These are phyloP conservation scores for Fusarium nygamai DNA, from an alignment of 2,329 filamentous ascomycete species.

Conservation along the genomic window DNA sequence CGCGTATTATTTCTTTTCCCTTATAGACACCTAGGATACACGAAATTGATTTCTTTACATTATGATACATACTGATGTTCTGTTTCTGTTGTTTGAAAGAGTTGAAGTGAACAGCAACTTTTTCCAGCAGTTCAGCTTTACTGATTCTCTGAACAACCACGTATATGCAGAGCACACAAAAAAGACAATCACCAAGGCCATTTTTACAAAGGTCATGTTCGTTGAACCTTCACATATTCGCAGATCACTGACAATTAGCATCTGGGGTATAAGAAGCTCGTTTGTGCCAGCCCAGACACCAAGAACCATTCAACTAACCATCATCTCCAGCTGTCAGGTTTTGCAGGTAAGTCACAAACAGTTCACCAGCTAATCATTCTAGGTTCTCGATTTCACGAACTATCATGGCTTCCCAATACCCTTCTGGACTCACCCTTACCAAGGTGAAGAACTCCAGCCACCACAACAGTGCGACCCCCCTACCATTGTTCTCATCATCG, in stretches of 20 bases:
- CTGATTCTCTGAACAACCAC: background rate
- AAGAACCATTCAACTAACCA: background rate
- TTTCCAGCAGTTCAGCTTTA: background rate
- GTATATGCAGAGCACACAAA: background rate
- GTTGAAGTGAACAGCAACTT: background rate
- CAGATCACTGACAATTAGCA: background rate
- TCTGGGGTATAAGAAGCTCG: background rate
- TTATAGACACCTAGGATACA: slow-evolving; percentile 5
- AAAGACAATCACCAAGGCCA: background rate
- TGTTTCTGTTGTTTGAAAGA: background rate
- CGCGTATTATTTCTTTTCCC: background rate
- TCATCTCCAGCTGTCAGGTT: background rate
- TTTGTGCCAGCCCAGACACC: background rate
- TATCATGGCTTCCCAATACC: slow-evolving; percentile 10
- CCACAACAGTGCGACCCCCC: background rate
- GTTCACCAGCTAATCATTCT: background rate
- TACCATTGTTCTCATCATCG: background rate
- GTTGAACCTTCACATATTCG: background rate
- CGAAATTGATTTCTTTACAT: slow-evolving; percentile 9
- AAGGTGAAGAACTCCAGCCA: background rate
- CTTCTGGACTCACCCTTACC: background rate
- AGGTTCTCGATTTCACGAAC: background rate
- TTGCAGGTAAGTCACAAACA: slow-evolving; percentile 5
- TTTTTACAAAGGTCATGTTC: background rate
- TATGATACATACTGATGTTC: background rate